A percentile compares a stretch with the other conserved stretches of the same genome.
These are phyloP conservation scores for Artemisia annua DNA, from an alignment of 129 eudicot genomes.

Conservation along the genomic window DNA sequence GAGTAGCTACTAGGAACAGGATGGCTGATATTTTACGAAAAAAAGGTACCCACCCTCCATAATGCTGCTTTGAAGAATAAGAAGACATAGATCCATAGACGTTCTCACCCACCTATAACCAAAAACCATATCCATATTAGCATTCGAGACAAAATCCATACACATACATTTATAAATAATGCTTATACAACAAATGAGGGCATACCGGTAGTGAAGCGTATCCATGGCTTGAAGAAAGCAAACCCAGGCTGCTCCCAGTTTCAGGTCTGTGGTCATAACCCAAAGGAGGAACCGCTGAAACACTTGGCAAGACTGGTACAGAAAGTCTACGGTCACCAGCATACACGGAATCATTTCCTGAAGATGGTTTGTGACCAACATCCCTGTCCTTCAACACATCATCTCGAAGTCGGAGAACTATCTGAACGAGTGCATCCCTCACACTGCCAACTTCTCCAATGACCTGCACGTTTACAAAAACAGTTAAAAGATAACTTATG, in stretches of 20 bases:
- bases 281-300: constrained; percentile 43
- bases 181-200: no score
- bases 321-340: constrained; percentile 57
- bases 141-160: background rate
- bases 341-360: constrained; percentile 56
- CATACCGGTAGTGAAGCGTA: constrained; percentile 81
- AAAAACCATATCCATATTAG: constrained; percentile 5
- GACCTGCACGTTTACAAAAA: constrained; percentile 42
- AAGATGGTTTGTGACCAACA: constrained; percentile 47
- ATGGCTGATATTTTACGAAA: background rate
- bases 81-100: constrained; percentile 71
- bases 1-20: background rate
- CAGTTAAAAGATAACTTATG: background rate
- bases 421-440: constrained; percentile 96
- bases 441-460: constrained; percentile 75
- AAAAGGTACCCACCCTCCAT: constrained; percentile 68
- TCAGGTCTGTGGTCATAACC: constrained; percentile 80
- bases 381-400: constrained; percentile 71
- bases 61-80: constrained; percentile 66
- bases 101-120: constrained; percentile 57
- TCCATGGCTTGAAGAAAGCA: constrained; percentile 67
- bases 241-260: constrained; percentile 52
- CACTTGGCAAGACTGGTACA: constrained; percentile 52
- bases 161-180: no score
- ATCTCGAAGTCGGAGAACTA: constrained; percentile 90